These are phyloP conservation scores for Alectoria sarmentosa DNA, from an alignment of 495 filamentous ascomycete species.

Conservation along the genomic window DNA sequence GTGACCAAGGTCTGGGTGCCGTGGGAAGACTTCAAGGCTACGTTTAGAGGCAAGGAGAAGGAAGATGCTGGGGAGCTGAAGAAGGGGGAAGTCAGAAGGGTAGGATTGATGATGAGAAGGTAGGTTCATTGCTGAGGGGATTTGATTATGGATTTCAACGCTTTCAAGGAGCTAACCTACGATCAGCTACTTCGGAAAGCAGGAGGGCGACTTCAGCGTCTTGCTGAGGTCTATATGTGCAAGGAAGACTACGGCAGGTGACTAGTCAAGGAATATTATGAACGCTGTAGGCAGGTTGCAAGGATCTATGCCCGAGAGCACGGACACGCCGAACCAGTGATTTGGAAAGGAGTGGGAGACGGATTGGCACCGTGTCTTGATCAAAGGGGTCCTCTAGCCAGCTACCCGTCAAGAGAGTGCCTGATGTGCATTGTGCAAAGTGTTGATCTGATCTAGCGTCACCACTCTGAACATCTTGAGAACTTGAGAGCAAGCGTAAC, in stretches of 20 bases:
- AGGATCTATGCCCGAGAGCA: background rate
- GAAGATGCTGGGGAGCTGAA: conserved; percentile 51
- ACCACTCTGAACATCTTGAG: background rate
- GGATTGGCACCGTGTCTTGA: background rate
- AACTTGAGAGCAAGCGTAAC: background rate
- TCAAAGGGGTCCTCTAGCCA: background rate
- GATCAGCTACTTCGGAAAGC: conserved; percentile 64
- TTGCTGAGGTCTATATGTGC: conserved; percentile 46
- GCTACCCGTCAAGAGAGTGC: background rate
- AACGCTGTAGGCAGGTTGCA: background rate
- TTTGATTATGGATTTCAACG: background rate
- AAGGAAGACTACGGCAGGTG: conserved; percentile 2
- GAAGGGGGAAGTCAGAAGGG: conserved; percentile 48
- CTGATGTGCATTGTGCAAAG: no score
- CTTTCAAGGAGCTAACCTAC: background rate
- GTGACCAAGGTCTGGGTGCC: conserved; percentile 38
- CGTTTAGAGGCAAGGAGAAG: conserved; percentile 61
- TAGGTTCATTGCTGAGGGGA: conserved; percentile 31
- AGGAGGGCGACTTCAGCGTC: conserved; percentile 61
- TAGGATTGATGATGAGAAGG: conserved; percentile 76
- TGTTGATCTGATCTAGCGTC: background rate
- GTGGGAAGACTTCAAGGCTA: conserved; percentile 60
- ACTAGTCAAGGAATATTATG: background rate
- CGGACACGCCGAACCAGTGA: background rate
- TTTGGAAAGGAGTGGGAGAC: background rate